Conservation (phyloP, 495 filamentous ascomycete genomes). For the Glarea lozoyensis region DNA sequence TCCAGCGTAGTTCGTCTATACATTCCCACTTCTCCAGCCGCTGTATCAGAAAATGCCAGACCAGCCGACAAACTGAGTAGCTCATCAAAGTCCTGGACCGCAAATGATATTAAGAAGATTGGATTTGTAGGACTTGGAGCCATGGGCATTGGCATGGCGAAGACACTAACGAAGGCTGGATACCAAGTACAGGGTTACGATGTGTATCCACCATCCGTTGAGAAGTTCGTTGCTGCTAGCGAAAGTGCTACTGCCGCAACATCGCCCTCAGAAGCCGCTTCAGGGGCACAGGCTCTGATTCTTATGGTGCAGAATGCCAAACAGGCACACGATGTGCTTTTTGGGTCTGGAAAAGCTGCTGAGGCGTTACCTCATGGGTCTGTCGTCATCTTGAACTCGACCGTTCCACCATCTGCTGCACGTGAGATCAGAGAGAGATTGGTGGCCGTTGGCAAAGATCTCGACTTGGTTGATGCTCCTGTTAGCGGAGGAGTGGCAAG, state of each 20-base stretch:
- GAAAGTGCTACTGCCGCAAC: constrained; percentile 42
- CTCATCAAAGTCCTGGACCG: constrained; percentile 15
- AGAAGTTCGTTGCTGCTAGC: constrained; percentile 55
- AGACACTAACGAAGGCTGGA: constrained; percentile 59
- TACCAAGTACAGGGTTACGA: constrained; percentile 67
- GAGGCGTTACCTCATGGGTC: constrained; percentile 45
- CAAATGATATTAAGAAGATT: constrained; percentile 23
- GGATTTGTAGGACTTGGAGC: constrained; percentile 71
- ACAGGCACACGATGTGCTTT: constrained; percentile 59
- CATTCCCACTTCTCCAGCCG: constrained; percentile 26
- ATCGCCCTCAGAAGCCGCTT: constrained; percentile 54
- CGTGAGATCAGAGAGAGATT: constrained; percentile 49
- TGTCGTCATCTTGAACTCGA: constrained; percentile 63
- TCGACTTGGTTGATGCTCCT: constrained; percentile 61
- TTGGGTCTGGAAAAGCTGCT: constrained; percentile 48
- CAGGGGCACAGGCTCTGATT: constrained; percentile 49
- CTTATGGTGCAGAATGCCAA: constrained; percentile 70
- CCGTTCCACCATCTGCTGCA: constrained; percentile 59
- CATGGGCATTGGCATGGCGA: constrained; percentile 83
- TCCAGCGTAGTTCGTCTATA: constrained; percentile 59
- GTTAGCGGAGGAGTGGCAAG: constrained; percentile 65
- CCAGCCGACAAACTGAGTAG: constrained; percentile 23
- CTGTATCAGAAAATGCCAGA: constrained; percentile 30
- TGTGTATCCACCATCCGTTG: constrained; percentile 57
- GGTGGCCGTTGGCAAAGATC: constrained; percentile 45